Evolutionary conservation across 495 filamentous ascomycete species (phyloP).

Genomic region (Penicillium subrubescens): DNA sequence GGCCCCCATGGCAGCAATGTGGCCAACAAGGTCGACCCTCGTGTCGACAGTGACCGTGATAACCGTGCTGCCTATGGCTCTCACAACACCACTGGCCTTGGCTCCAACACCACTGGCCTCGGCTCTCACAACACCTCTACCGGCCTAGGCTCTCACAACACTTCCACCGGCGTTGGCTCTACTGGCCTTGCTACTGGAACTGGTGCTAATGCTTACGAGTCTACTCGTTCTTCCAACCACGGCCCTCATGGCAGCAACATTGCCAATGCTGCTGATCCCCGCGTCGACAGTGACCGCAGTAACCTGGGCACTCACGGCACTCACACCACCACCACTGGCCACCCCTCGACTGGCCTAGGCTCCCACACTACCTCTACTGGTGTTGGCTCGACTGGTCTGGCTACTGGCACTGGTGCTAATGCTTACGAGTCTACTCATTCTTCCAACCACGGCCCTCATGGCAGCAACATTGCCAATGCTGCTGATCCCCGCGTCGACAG

Average conservation of each 20-base stretch:
- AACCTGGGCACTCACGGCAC: constrained; percentile 2
- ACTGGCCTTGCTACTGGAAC: neutral
- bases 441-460: constrained; percentile 43
- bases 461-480: constrained; percentile 46
- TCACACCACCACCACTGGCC: neutral
- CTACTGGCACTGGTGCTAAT: constrained; percentile 21
- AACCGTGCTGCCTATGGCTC: constrained; percentile 9
- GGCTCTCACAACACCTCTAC: neutral
- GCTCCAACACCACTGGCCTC: neutral
- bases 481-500: constrained; percentile 52
- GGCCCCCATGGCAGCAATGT: constrained; percentile 49
- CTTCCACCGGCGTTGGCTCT: neutral
- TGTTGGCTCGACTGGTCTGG: constrained; percentile 18
- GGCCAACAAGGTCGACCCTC: constrained; percentile 50
- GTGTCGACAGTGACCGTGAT: constrained; percentile 38
- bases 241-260: constrained; percentile 49
- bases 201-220: constrained; percentile 13
- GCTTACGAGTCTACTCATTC: constrained; percentile 5
- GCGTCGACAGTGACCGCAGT: constrained; percentile 38
- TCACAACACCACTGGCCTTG: neutral
- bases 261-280: constrained; percentile 52
- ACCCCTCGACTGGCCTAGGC: neutral
- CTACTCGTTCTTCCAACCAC: constrained; percentile 23
- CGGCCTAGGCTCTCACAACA: neutral
- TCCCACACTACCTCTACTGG: constrained; percentile 2